Conservation (phyloP, 345 rosid species). For the Eucalyptus regnans region DNA sequence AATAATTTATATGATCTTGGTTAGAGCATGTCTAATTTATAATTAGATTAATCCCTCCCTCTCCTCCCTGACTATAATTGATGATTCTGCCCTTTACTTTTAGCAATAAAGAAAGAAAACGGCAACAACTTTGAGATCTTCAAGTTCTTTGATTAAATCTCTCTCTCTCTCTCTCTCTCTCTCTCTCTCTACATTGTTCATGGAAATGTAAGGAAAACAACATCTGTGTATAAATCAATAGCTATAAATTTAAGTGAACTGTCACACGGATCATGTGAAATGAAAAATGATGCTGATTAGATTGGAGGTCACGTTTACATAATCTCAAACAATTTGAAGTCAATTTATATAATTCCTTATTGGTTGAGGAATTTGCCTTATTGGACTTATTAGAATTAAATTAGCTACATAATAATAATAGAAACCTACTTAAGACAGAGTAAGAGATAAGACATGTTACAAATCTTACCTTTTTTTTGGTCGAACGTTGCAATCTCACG, state of each 20-base stretch:
- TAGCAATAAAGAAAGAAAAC: neutral
- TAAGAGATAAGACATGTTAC: neutral
- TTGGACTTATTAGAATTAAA: too few species aligned
- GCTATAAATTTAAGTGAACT: neutral
- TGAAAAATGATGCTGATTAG: neutral
- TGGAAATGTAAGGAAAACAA: neutral
- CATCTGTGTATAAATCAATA: neutral
- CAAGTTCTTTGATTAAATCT: neutral
- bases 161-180: too few species aligned
- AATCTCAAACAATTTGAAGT: neutral
- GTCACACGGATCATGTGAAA: neutral
- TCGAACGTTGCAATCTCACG: accelerated
- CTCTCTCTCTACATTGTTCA: neutral
- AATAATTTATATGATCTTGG: neutral
- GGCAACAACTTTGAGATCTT: neutral
- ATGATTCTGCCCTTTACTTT: neutral
- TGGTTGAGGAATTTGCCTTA: neutral
- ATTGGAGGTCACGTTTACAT: neutral
- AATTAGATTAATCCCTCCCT: neutral
- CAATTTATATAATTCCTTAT: too few species aligned
- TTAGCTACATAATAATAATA: too few species aligned
- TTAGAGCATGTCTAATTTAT: neutral
- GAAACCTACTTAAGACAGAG: too few species aligned
- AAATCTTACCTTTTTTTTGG: too few species aligned
- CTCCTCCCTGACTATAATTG: neutral